Evolutionary conservation across 306 rosid genomes (phyloP), one percentile per base, ranked within the genome.

Genomic region (Casuarina cunninghamiana): DNA sequence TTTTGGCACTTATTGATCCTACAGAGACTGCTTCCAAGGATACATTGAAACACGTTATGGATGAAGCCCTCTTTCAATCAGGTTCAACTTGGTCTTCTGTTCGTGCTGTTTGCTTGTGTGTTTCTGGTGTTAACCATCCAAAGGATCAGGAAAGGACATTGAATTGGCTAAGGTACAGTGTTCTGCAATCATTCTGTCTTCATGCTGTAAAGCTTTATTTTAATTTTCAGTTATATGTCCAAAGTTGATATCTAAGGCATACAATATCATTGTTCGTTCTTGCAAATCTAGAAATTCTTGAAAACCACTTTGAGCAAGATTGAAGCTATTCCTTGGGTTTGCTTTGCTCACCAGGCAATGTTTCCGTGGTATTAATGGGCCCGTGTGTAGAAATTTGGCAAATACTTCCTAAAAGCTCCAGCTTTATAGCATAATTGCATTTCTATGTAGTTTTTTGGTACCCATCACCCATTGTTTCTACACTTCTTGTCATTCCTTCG

Each of bases 101-200:
- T 48, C 93, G 91, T 58, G 98, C 98, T 77, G 96, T 91, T 84
- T 94, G 97, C 83, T 84, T 94, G 80, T 96, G 96, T 66, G 91
- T 94, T 35, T 90, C 98, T 37, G 98, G 98, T 48, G 98, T 94
- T 51, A 88, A 94, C 87, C 98, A 92, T 77, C 96, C 94, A 21
- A 86, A 89, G 26, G 98, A 94, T 81, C 94, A 94, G 84, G 93
- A 90, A 68, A 89, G 93, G 82, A 87, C 90, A 75, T 66, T 88
- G 75, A 73, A 55, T 75, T 92, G 98, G 98, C 96, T 94, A 19
- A 91, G 97, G 98, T 91, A 72, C 60, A 70, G 76, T 57, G 73
- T 61, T n/a, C 39, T 76, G 75, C 69, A 80, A 76, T 35, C 46
- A 19, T 69, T 39, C 54, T 32, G 71, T 66, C 46, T 79, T 75